Evolutionary conservation across 2,329 filamentous ascomycete genomes (phyloP).

Genomic region (Thielaviopsis punctulata): DNA sequence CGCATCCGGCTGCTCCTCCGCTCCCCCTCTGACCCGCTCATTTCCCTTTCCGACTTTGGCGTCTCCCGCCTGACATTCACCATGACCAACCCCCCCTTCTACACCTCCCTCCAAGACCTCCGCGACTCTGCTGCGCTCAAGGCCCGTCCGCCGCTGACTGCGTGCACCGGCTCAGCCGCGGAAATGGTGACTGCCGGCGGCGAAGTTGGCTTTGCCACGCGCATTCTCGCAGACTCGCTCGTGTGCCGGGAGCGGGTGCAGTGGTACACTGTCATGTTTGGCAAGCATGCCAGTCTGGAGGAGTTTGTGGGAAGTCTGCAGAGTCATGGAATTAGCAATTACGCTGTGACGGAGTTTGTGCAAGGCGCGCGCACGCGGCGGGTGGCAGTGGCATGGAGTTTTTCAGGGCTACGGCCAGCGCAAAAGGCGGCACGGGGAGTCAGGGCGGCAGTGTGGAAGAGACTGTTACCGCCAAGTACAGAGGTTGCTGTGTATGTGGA

Average conservation of each 20-base stretch:
- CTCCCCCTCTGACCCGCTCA: constrained; percentile 31
- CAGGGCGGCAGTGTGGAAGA: constrained; percentile 23
- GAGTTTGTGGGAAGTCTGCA: constrained; percentile 42
- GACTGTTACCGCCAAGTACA: constrained; percentile 26
- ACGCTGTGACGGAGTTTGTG: constrained; percentile 62
- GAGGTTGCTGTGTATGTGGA: constrained; percentile 28
- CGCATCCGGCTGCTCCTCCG: constrained; percentile 49
- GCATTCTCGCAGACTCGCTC: constrained; percentile 55
- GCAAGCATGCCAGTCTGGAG: constrained; percentile 56
- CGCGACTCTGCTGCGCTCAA: constrained; percentile 47
- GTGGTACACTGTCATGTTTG: constrained; percentile 89
- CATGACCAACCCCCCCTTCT: constrained; percentile 95
- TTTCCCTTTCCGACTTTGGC: constrained; percentile 42
- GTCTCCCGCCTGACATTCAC: constrained; percentile 51
- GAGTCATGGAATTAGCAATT: constrained; percentile 49
- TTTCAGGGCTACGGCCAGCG: constrained; percentile 45
- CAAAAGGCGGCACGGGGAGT: constrained; percentile 28
- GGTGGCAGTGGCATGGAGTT: constrained; percentile 87
- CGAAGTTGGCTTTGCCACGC: constrained; percentile 55
- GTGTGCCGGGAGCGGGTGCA: constrained; percentile 40
- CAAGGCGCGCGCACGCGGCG: constrained; percentile 64
- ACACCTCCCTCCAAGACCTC: constrained; percentile 56
- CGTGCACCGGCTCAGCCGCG: constrained; percentile 56
- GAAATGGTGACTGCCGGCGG: constrained; percentile 80
- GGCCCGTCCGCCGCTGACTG: constrained; percentile 47